Evolutionary conservation across 768 basidiomycete species (phyloP).

Genomic region (Boletus speciosus): DNA sequence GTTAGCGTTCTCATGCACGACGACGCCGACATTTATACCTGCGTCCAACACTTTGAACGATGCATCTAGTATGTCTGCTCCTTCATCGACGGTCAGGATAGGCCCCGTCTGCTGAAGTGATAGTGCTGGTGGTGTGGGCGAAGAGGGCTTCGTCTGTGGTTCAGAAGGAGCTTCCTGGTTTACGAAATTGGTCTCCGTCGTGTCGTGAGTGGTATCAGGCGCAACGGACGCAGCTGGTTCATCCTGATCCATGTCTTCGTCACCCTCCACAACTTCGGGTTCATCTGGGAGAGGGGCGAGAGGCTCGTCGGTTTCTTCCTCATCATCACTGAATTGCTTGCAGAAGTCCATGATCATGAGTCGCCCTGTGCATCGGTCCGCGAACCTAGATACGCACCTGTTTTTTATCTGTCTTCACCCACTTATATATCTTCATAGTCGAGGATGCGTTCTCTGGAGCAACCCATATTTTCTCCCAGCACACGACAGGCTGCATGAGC

Average conservation of each 20-base stretch:
- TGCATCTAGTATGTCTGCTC: conserved; percentile 46
- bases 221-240: conserved; percentile 44
- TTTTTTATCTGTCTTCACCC: conserved; percentile 76
- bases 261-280: conserved; percentile 69
- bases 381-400: conserved; percentile 49
- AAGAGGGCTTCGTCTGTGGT: conserved; percentile 56
- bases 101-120: conserved; percentile 50
- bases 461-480: conserved; percentile 80
- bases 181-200: conserved; percentile 34
- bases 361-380: background rate
- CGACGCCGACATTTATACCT: conserved; percentile 42
- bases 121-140: conserved; percentile 63
- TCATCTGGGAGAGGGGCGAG: conserved; percentile 78
- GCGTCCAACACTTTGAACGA: conserved; percentile 55
- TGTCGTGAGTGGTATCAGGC: conserved; percentile 37
- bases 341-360: conserved; percentile 5
- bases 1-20: conserved; percentile 31
- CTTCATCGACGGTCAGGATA: conserved; percentile 36
- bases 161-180: conserved; percentile 44
- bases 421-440: conserved; percentile 64
- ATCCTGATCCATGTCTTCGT: conserved; percentile 73
- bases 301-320: conserved; percentile 74
- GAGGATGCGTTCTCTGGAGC: conserved; percentile 52
- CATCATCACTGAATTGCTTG: conserved; percentile 88
- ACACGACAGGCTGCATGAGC: conserved; percentile 86